Base-by-base conservation (phyloP, 2,329 filamentous ascomycete genomes). In the Lachnellula occidentalis region DNA sequence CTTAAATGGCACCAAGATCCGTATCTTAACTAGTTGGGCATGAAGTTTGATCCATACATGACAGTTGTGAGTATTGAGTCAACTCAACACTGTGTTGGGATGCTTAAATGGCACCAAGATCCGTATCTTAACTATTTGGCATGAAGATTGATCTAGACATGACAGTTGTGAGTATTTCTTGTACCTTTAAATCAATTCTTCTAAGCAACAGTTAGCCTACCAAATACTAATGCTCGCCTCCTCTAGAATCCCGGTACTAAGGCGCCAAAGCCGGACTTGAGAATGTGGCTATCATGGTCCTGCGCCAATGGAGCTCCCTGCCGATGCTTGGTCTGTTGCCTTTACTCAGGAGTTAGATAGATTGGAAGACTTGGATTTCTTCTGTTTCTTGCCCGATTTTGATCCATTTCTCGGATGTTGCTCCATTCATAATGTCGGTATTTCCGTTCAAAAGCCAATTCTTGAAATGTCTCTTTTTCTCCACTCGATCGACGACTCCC, bases 101-200 rank as follows among this genome's bases (percentile, higher is more conserved):
- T 87, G 60, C 76, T 92, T 0, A 74, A 83, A 9, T 94, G 90
- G 83, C 61, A 65, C 1, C 67, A 78, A 0, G 94, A 99, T 61
- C 80, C 78, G 0, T 85, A 87, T 48, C 77, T 96, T 1, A 74
- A 75, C 2, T 77, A 84, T 48, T 97, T 92, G 89, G 89, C 1
- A 76, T 97, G 41, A 73, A 80, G 31, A 82, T 99, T 60, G 81
- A 81, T 36, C 58, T 74, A 0, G 72, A 76, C 0, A 87, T 92
- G 74, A 76, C 88, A 4, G 76, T 73, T 68, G 64, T 76, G 58
- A 61, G 50, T 59, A 17, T 21, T 15, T n/a, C n/a, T 12, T 21
- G 2, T 8, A n/a, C 14, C 27, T 31, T 4, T 17, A 8, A 21
- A 3, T 19, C 15, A 22, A 21, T n/a, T n/a, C n/a, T n/a, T 27